A percentile compares a stretch with the other conserved stretches of the same genome.
Evolutionary conservation across 495 filamentous ascomycete species (phyloP).

Genomic region (Staphylotrichum tortipilum): DNA sequence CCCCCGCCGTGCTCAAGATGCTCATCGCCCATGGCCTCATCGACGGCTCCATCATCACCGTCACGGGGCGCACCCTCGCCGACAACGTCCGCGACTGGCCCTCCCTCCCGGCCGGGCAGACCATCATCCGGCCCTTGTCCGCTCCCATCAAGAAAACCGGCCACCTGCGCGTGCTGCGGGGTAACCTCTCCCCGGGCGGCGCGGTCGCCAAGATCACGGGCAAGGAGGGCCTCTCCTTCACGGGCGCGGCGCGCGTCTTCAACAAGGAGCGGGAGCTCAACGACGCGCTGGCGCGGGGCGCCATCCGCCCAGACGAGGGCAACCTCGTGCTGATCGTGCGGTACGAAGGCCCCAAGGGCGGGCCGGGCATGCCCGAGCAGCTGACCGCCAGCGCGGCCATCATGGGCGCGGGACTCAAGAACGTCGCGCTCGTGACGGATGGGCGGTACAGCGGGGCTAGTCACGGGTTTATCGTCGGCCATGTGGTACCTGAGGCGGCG

Average conservation of each 20-base stretch:
- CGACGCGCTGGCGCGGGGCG: constrained; percentile 59
- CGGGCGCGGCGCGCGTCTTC: constrained; percentile 79
- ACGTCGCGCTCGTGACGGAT: constrained; percentile 89
- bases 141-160: constrained; percentile 85
- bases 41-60: constrained; percentile 77
- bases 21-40: constrained; percentile 75
- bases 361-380: constrained; percentile 98
- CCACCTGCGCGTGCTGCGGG: constrained; percentile 81
- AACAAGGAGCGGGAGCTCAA: constrained; percentile 79
- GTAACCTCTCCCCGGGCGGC: constrained; percentile 85
- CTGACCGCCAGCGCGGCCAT: constrained; percentile 80
- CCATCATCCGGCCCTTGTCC: constrained; percentile 70
- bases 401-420: constrained; percentile 83
- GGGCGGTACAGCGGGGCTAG: constrained; percentile 84
- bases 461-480: constrained; percentile 93
- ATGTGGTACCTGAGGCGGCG: constrained; percentile 84
- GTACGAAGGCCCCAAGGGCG: constrained; percentile 92
- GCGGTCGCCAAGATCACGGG: constrained; percentile 98
- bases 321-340: constrained; percentile 90
- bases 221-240: constrained; percentile 81
- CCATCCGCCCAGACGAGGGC: constrained; percentile 54
- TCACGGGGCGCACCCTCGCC: constrained; percentile 83
- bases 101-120: constrained; percentile 68
- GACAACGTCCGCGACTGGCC: constrained; percentile 82
- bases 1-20: constrained; percentile 85